Evolutionary conservation across 2,329 filamentous ascomycete species (phyloP), one percentile per base, ranked within the genome.

Genomic region (Aspergillus fijiensis): DNA sequence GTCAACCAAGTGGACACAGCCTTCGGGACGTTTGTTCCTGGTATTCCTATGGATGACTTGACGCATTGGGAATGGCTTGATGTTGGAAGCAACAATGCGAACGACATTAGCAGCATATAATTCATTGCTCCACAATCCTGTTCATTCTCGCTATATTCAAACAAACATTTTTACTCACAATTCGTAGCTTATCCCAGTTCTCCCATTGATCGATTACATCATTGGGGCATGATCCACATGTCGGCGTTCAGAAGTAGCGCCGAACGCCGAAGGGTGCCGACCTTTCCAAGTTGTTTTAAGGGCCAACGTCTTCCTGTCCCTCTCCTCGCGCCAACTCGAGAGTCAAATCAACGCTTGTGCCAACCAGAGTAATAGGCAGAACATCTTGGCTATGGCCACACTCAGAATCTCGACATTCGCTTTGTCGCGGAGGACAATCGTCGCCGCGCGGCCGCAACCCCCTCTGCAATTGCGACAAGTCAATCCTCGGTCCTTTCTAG

Each of bases 1-100:
- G 80, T 89, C 29, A 88, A 87, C 67, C 83, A 85, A 62, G 84
- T 86, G 0, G 85, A 83, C 4, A 83, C 85, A 27, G 82, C 83
- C 16, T 84, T 89, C 62, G 83, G 85, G 19, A 78, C 81, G 1
- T 80, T 78, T 2, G 80, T 85, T 59, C 80, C 82, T 5, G 82
- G 84, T 62, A 76, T 88, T 9, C 82, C 84, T 0, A 82, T 85
- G 75, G 84, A 87, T 45, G 84, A 88, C 51, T 81, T 84, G 72
- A 80, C 81, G 45, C 83, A 82, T 60, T 81, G 85, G 72, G 83
- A 86, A 62, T 85, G 84, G 81, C 71, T 86, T 27, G 82, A 82
- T 60, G 81, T 74, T 63, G 68, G 65, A 9, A 45, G 16, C 39
- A 19, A 16, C 14, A 72, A 67, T 57, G 58, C 53, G 21, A 35